Evolutionary conservation across 2,329 filamentous ascomycete species (phyloP), one percentile per base, ranked within the genome.

Genomic region (Fonsecaea monophora): DNA sequence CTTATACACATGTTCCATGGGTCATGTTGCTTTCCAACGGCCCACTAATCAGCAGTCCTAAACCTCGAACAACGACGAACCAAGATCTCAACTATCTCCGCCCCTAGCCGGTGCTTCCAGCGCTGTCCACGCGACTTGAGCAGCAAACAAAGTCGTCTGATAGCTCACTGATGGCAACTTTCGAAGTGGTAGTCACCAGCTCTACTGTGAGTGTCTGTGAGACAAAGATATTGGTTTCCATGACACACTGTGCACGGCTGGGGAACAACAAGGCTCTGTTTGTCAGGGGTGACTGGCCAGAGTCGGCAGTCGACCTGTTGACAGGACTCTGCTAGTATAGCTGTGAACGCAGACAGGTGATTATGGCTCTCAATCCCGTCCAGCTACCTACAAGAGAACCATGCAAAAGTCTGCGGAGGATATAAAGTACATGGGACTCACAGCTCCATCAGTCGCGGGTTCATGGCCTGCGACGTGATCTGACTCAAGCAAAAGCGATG

Each of bases 221-320:
- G 18, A 37, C 53, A 55, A 54, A 37, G 34, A 55, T 12, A 2
- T 55, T 21, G 32, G 37, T 13, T 15, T 37, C 7, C n/a, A 57
- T 58, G 55, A 58, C 55, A 58, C 34, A 58, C 35, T 42, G 15
- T 38, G n/a, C n/a, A 58, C 38, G 12, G 21, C 5, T 25, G 25
- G 15, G 30, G 5, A n/a, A 18, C 15, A 4, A 59, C 40, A 40
- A 64, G 62, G 54, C 62, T 64, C 30, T 40, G 54, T 64, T 64
- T 64, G 62, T 58, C 50, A 53, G 62, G 62, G 62, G 34, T 21
- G 55, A 38, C 42, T 30, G 35, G 30, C 7, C 21, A 55, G 21
- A 42, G 6, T 40, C 3, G 21, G 15, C 15, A 34, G 30, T 55
- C 6, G 15, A 1, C 21, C 13, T 8, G 30, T 12, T 7, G 13